These are phyloP conservation scores for Fusarium nematophilum DNA, from an alignment of 2,329 filamentous ascomycete species.

Conservation along the genomic window DNA sequence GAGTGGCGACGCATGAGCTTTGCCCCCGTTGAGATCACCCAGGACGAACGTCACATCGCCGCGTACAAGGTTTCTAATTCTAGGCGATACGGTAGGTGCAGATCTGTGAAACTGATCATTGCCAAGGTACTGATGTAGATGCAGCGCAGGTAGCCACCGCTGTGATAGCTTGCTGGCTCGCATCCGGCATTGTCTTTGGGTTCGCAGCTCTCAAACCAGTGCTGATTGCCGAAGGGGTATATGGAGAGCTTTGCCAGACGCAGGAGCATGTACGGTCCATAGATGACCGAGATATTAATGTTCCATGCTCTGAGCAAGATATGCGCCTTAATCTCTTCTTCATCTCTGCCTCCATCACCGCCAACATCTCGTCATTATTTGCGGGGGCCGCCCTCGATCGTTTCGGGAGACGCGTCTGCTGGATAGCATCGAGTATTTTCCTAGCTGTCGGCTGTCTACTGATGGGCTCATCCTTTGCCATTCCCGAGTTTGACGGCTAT, in stretches of 20 bases:
- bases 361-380: constrained; percentile 85
- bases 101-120: background rate
- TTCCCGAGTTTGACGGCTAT: constrained; percentile 77
- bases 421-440: constrained; percentile 76
- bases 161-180: constrained; percentile 78
- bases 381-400: constrained; percentile 86
- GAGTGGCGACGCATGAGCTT: constrained; percentile 46
- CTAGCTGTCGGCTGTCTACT: constrained; percentile 75
- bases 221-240: constrained; percentile 78
- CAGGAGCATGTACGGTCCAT: constrained; percentile 20
- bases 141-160: constrained; percentile 76
- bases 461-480: constrained; percentile 74
- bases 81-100: constrained; percentile 40
- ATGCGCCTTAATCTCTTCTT: constrained; percentile 87
- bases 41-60: constrained; percentile 43
- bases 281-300: constrained; percentile 45
- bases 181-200: constrained; percentile 83
- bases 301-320: constrained; percentile 58
- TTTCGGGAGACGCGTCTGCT: constrained; percentile 80
- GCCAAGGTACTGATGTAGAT: background rate
- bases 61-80: constrained; percentile 47
- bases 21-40: constrained; percentile 40
- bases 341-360: constrained; percentile 85
- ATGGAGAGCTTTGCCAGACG: constrained; percentile 68
- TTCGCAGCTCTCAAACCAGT: constrained; percentile 87